Conservation (phyloP, 345 rosid genomes). For the Bruguiera gymnorhiza region DNA sequence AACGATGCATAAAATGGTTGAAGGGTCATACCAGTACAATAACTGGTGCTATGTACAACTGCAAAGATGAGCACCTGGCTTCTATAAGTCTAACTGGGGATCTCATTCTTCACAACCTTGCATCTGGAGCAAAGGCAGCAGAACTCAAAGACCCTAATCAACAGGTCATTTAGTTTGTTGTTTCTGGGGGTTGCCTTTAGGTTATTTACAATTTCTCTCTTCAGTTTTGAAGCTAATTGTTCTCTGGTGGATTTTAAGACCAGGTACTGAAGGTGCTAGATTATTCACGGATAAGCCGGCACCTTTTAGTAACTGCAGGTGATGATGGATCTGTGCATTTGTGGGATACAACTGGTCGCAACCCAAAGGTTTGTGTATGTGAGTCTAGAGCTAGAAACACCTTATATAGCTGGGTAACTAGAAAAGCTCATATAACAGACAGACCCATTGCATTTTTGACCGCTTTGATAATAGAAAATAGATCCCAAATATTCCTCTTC, state of each 20-base stretch:
- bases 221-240: constrained; percentile 39
- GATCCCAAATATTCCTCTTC: not conserved
- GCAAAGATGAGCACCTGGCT: constrained; percentile 97
- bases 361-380: constrained; percentile 63
- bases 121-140: constrained; percentile 80
- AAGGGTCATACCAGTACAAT: constrained; percentile 85
- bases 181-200: constrained; percentile 12
- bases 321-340: constrained; percentile 96
- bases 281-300: constrained; percentile 85
- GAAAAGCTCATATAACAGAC: no score
- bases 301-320: constrained; percentile 92
- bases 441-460: no score
- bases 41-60: constrained; percentile 88
- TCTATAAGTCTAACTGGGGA: constrained; percentile 86
- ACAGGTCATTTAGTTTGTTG: constrained; percentile 70
- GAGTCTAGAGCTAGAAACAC: not conserved
- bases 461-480: not conserved
- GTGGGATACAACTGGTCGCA: constrained; percentile 95
- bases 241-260: constrained; percentile 53
- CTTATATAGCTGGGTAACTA: no score
- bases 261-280: constrained; percentile 98
- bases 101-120: constrained; percentile 90
- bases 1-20: constrained; percentile 86
- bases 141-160: constrained; percentile 92
- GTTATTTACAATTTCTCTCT: constrained; percentile 17